Evolutionary conservation across 768 basidiomycete species (phyloP).

Genomic region (Phlebiopsis gigantea): DNA sequence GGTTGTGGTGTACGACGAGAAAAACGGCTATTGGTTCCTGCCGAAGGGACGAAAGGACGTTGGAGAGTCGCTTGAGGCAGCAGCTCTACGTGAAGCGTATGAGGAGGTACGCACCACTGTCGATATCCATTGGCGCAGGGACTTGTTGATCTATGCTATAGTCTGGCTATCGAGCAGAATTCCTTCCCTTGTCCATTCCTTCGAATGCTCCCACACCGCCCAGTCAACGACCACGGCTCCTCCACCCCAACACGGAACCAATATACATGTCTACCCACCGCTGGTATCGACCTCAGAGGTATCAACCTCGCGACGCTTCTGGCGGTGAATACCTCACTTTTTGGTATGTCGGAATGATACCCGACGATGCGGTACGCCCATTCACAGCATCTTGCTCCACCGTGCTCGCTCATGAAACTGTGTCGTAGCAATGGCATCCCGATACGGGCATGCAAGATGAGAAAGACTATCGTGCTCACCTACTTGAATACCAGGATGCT

Average conservation of each 20-base stretch:
- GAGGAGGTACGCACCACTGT: conserved; percentile 48
- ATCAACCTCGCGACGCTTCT: conserved; percentile 14
- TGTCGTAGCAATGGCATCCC: conserved; percentile 35
- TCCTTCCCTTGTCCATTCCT: conserved; percentile 40
- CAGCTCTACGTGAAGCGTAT: conserved; percentile 60
- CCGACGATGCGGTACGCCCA: conserved; percentile 39
- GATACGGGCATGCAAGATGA: conserved; percentile 59
- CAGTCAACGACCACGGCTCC: not conserved
- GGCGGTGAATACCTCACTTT: conserved; percentile 50
- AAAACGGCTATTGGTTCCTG: conserved; percentile 40
- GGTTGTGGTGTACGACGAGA: conserved; percentile 43
- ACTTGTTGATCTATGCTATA: conserved; percentile 16
- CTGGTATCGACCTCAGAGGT: conserved; percentile 18
- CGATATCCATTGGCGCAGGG: not conserved
- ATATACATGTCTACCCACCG: conserved; percentile 33
- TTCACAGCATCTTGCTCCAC: not conserved
- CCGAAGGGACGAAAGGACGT: conserved; percentile 64
- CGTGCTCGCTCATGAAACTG: not conserved
- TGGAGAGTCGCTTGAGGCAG: conserved; percentile 54
- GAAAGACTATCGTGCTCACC: conserved; percentile 37
- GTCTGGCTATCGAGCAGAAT: conserved; percentile 45
- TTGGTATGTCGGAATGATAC: conserved; percentile 53
- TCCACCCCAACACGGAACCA: conserved; percentile 34
- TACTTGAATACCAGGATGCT: conserved; percentile 44
- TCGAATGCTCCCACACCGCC: conserved; percentile 39